phyloP scores from a whole-genome alignment of 257 asterid genomes.

The Plantago elongata region DNA sequence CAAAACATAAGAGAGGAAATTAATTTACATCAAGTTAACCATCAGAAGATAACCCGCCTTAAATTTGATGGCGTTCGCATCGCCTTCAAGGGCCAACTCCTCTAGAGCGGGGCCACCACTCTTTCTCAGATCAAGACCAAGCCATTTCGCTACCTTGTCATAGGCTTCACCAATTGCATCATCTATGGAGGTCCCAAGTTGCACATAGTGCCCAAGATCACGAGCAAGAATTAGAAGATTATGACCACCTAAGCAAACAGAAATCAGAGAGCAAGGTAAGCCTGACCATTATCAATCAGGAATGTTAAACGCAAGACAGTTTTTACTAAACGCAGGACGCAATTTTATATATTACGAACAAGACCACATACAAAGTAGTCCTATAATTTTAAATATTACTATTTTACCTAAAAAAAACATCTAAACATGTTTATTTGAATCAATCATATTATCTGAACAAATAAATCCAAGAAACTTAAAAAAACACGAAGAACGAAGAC shows the following conservation, averaged over 20 bases:
- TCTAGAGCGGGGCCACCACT: constrained; percentile 99
- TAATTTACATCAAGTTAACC: constrained; percentile 3
- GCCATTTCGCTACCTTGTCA: constrained; percentile 98
- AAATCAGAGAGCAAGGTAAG: constrained; percentile 15
- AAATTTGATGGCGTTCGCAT: constrained; percentile 58
- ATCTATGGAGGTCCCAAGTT: constrained; percentile 91
- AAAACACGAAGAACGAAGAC: too few relatives aligned
- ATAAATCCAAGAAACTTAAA: too few relatives aligned
- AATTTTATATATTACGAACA: too few relatives aligned
- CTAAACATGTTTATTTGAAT: too few relatives aligned
- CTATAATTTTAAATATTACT: too few relatives aligned
- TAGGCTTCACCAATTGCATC: constrained; percentile 99
- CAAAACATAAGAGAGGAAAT: constrained; percentile 2
- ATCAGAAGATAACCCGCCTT: constrained; percentile 43
- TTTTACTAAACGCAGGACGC: too few relatives aligned
- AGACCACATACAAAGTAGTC: too few relatives aligned
- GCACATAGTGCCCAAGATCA: constrained; percentile 87
- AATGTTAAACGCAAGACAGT: too few relatives aligned
- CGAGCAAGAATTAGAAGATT: constrained; percentile 91
- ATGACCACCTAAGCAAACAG: constrained; percentile 70
- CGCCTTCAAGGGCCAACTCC: constrained; percentile 91
- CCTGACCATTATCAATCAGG: constrained; percentile 1
- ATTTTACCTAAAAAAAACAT: too few relatives aligned
- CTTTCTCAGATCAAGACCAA: constrained; percentile 93
- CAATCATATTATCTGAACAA: too few relatives aligned